Conservation (phyloP, 768 basidiomycete species). For the Phylloporus scabripes region DNA sequence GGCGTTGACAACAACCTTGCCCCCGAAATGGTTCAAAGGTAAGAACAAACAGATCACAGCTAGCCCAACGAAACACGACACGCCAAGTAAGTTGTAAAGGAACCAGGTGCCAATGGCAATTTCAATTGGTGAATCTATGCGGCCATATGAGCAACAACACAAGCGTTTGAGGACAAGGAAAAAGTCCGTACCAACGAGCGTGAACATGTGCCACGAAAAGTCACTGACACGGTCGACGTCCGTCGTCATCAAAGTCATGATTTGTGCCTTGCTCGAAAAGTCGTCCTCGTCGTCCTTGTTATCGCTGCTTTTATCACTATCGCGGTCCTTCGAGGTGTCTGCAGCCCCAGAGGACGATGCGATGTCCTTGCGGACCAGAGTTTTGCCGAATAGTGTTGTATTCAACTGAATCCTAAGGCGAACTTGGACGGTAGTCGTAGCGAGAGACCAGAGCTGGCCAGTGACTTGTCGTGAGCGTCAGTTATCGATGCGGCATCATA, state of each 20-base stretch:
- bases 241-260: constrained; percentile 95
- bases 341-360: constrained; percentile 52
- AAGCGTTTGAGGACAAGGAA: not conserved
- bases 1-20: constrained; percentile 69
- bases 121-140: constrained; percentile 70
- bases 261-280: constrained; percentile 66
- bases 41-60: constrained; percentile 65
- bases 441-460: constrained; percentile 65
- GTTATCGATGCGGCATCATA: not conserved
- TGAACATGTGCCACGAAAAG: constrained; percentile 73
- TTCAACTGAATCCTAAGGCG: constrained; percentile 73
- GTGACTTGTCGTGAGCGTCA: constrained; percentile 39
- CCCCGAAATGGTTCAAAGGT: constrained; percentile 81
- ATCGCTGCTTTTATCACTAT: constrained; percentile 14
- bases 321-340: constrained; percentile 21
- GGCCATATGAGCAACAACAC: not conserved
- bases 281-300: constrained; percentile 40
- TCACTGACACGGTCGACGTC: constrained; percentile 89
- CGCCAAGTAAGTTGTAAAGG: constrained; percentile 72
- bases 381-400: constrained; percentile 81
- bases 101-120: constrained; percentile 69
- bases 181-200: constrained; percentile 54
- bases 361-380: constrained; percentile 77
- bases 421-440: constrained; percentile 66
- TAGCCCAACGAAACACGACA: constrained; percentile 74